A percentile compares a stretch with the other conserved stretches of the same genome.
phyloP scores from a whole-genome alignment of 768 basidiomycete species.

The Dendrothele bispora region DNA sequence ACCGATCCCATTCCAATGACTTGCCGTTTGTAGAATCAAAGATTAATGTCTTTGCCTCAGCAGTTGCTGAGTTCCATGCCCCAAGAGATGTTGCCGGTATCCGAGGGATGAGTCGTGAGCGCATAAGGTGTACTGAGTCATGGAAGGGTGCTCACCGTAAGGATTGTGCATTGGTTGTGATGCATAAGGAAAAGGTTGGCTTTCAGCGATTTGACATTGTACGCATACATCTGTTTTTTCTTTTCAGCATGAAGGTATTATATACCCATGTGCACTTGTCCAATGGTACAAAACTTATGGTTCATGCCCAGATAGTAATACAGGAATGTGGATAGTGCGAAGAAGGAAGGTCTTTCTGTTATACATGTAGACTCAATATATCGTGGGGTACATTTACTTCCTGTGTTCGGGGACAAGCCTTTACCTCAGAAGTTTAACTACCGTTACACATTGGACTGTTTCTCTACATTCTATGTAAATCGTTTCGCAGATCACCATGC shows the following conservation, averaged over 20 bases:
- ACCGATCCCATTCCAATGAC: background rate
- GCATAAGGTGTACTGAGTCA: slow-evolving; percentile 17
- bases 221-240: slow-evolving; percentile 19
- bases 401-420: too few relatives aligned
- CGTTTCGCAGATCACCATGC: too few relatives aligned
- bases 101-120: slow-evolving; percentile 19
- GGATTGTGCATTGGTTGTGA: slow-evolving; percentile 18
- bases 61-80: slow-evolving; percentile 18
- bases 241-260: slow-evolving; percentile 14
- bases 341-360: too few relatives aligned
- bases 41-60: slow-evolving; percentile 14
- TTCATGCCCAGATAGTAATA: slow-evolving; percentile 12
- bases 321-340: slow-evolving; percentile 25
- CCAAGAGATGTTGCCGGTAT: slow-evolving; percentile 21
- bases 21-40: slow-evolving; percentile 4
- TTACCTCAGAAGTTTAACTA: too few relatives aligned
- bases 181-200: slow-evolving; percentile 10
- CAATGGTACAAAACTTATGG: slow-evolving; percentile 23
- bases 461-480: too few relatives aligned
- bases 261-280: slow-evolving; percentile 24
- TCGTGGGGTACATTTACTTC: too few relatives aligned
- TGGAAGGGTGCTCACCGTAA: slow-evolving; percentile 15
- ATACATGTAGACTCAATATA: too few relatives aligned
- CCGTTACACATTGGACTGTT: too few relatives aligned
- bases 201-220: slow-evolving; percentile 20